phyloP scores from a whole-genome alignment of 2,329 filamentous ascomycete species.

The Whalleya microplaca region DNA sequence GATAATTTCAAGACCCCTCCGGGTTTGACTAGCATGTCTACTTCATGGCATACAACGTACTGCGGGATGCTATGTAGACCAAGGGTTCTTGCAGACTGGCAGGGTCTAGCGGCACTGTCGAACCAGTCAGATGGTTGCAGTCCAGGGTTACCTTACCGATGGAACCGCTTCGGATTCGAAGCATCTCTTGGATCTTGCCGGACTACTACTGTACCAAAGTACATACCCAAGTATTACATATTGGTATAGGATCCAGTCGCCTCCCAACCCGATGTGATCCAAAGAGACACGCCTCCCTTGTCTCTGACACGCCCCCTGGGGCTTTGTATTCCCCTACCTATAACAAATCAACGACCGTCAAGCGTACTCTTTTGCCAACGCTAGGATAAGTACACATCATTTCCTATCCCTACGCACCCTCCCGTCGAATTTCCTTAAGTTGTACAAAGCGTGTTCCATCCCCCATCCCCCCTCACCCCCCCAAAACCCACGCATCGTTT shows the following conservation, averaged over 20 bases:
- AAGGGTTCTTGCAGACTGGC: background rate
- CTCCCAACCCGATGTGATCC: slow-evolving; percentile 15
- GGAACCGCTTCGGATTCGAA: slow-evolving; percentile 37
- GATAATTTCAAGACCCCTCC: slow-evolving; percentile 19
- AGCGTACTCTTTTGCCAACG: slow-evolving; percentile 15
- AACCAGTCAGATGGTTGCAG: slow-evolving; percentile 29
- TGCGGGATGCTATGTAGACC: background rate
- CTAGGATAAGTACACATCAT: slow-evolving; percentile 30
- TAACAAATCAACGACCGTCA: slow-evolving; percentile 25
- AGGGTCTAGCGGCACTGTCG: slow-evolving; percentile 26
- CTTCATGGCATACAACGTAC: too few species aligned
- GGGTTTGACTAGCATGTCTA: slow-evolving; percentile 17
- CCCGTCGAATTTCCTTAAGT: slow-evolving; percentile 19
- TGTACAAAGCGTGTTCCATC: slow-evolving; percentile 7
- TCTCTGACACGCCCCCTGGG: slow-evolving; percentile 15
- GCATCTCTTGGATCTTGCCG: slow-evolving; percentile 36
- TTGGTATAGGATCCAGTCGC: background rate
- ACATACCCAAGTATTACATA: background rate
- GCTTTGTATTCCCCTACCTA: slow-evolving; percentile 4
- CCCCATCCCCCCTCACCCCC: background rate
- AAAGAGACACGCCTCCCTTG: slow-evolving; percentile 22
- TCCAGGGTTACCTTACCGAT: slow-evolving; percentile 38
- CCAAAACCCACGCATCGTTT: slow-evolving; percentile 18
- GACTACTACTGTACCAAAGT: slow-evolving; percentile 23
- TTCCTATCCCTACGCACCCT: slow-evolving; percentile 23